Percentiles rank a stretch among this genome's conserved stretches.
Evolutionary conservation across 345 rosid species (phyloP).

Genomic region (Microcos paniculata): DNA sequence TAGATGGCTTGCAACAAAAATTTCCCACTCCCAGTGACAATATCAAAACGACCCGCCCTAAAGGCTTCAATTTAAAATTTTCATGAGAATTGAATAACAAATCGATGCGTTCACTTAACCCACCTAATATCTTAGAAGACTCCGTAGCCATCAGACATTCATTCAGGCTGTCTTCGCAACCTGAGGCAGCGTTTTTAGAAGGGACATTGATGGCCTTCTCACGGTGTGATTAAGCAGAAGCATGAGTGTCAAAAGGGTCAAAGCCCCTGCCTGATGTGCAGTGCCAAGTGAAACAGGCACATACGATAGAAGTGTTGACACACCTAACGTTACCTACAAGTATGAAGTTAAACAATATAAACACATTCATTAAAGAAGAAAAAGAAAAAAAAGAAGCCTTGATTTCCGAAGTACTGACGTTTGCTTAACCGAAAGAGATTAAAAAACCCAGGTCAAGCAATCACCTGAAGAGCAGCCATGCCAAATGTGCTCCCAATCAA

Average conservation of each 20-base stretch:
- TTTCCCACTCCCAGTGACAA: neutral
- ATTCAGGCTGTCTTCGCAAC: slow-evolving; percentile 48
- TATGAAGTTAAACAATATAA: neutral
- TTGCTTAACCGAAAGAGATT: neutral
- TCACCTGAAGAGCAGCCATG: slow-evolving; percentile 86
- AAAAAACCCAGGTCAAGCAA: neutral
- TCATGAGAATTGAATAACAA: neutral
- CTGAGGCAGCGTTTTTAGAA: slow-evolving; percentile 78
- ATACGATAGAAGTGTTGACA: slow-evolving; percentile 75
- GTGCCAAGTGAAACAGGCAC: slow-evolving; percentile 84
- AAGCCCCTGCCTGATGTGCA: slow-evolving; percentile 87
- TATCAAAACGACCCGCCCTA: neutral
- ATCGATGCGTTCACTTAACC: neutral
- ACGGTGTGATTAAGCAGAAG: slow-evolving; percentile 73
- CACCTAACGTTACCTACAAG: slow-evolving; percentile 73
- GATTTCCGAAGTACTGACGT: too few relatives aligned
- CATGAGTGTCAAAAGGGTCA: slow-evolving; percentile 76
- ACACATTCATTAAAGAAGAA: neutral
- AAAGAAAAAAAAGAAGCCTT: too few relatives aligned
- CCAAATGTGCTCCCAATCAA: slow-evolving; percentile 73
- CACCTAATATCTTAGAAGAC: neutral
- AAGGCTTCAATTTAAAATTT: neutral
- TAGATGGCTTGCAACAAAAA: neutral
- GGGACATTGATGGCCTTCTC: slow-evolving; percentile 68
- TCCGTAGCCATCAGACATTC: neutral